Evolutionary conservation across 1,139 yeast genomes (phyloP).

Genomic region (Magnusiomyces paraingens): DNA sequence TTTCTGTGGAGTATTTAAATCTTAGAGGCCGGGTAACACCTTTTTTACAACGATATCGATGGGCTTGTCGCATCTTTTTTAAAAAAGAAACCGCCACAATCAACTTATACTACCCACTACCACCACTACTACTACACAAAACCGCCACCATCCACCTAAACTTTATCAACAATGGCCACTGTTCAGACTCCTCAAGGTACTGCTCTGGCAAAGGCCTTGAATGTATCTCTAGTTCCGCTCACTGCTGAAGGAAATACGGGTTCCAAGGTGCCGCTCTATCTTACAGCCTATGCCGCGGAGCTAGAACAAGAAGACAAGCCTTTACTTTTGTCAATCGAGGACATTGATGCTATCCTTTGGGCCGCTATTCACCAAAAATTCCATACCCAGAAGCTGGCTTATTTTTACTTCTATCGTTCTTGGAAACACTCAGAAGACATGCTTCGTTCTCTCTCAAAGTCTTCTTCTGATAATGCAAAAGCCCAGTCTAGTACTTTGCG

Average conservation of each 20-base stretch:
- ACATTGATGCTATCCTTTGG: conserved; percentile 1
- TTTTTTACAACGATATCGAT: too few relatives aligned
- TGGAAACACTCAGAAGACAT: not conserved
- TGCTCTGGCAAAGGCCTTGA: too few relatives aligned
- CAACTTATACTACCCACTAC: too few relatives aligned
- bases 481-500: not conserved
- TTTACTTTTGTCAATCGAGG: not conserved
- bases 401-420: not conserved
- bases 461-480: not conserved
- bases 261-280: not conserved
- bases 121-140: too few relatives aligned
- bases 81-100: too few relatives aligned
- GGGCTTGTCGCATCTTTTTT: too few relatives aligned
- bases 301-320: conserved; percentile 4
- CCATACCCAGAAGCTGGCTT: not conserved
- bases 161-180: too few relatives aligned
- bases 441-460: not conserved
- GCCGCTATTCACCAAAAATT: not conserved
- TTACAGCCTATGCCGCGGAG: conserved; percentile 1
- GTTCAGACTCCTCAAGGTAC: too few relatives aligned
- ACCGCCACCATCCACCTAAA: too few relatives aligned
- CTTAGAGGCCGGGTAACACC: not conserved
- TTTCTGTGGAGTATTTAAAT: not conserved
- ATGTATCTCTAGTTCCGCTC: too few relatives aligned
- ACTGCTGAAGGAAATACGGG: too few relatives aligned